Evolutionary conservation across 257 asterid genomes (phyloP), one percentile per base, ranked within the genome.

Genomic region (Solanum chilense): DNA sequence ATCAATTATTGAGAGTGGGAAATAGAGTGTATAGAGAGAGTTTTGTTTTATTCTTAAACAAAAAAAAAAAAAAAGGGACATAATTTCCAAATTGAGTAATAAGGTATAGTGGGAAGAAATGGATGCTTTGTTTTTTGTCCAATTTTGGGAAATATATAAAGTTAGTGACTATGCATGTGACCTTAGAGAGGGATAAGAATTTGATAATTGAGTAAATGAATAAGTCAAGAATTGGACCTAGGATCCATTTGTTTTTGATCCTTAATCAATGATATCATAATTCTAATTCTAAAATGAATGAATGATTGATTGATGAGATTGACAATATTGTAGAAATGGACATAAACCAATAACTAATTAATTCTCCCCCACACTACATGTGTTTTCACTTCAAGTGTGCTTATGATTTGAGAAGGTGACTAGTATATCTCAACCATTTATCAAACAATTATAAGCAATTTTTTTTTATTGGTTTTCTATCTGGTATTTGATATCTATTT

Each of bases 81-180:
- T 84, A 9, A 27, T 84, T 66, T 84, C 87, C 7, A 84, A 9
- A 41, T 25, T 84, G 29, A 84, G 87, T 66, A 66, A 84, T 39
- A n/a, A 45, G 62, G 80, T 62, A 42, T 80, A 66, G 80, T 84
- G 80, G 60, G 58, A 45, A 84, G 85, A 84, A 62, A 84, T 84
- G 80, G 78, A 64, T 84, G 80, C 31, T 66, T 84, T 84, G 87
- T 66, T 70, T 62, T 41, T 64, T 25, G 16, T 39, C 80, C 9
- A 62, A 66, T 5, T 39, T 66, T 84, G 39, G 58, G 64, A 45
- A 39, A 45, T 66, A 39, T 25, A 25, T 84, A 84, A 66, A 84
- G 87, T 66, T 66, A 70, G 80, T n/a, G 66, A 84, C 64, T 41
- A 62, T 84, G 87, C 87, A 84, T 84, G 87, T 84, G 87, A 66